A percentile compares a stretch with the other conserved stretches of the same genome.
These are phyloP conservation scores for Pachysandra terminalis DNA, from an alignment of 164 flowering plant species.

Conservation along the genomic window DNA sequence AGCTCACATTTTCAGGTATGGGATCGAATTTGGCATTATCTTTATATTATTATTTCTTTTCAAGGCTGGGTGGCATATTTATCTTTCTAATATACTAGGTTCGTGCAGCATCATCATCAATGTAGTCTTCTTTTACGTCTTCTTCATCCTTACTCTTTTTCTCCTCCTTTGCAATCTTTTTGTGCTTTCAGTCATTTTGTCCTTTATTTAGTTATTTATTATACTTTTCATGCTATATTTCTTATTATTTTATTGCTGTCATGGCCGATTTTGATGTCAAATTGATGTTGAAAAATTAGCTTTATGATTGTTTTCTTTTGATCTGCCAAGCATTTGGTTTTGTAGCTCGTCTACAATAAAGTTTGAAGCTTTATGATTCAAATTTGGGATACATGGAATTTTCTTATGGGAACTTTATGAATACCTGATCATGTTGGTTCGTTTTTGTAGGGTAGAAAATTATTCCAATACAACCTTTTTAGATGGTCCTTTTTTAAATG, in stretches of 20 bases:
- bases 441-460: background rate
- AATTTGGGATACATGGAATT: background rate
- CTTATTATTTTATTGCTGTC: background rate
- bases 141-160: no score
- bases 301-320: background rate
- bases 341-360: background rate
- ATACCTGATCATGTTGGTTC: background rate
- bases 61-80: background rate
- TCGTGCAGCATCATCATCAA: background rate
- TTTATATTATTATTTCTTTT: background rate
- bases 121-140: background rate
- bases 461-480: background rate
- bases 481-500: background rate
- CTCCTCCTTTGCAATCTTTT: no score
- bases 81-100: background rate
- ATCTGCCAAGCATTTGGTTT: background rate
- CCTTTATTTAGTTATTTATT: background rate
- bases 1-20: slow-evolving; percentile 85
- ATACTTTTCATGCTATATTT: background rate
- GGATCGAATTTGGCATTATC: background rate
- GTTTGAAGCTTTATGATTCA: background rate
- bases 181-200: background rate
- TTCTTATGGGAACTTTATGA: background rate
- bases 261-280: background rate
- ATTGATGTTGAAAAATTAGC: background rate